Evolutionary conservation across 169 alveolate genomes (phyloP), one percentile per base, ranked within the genome.

Genomic region (Babesia divergens): DNA sequence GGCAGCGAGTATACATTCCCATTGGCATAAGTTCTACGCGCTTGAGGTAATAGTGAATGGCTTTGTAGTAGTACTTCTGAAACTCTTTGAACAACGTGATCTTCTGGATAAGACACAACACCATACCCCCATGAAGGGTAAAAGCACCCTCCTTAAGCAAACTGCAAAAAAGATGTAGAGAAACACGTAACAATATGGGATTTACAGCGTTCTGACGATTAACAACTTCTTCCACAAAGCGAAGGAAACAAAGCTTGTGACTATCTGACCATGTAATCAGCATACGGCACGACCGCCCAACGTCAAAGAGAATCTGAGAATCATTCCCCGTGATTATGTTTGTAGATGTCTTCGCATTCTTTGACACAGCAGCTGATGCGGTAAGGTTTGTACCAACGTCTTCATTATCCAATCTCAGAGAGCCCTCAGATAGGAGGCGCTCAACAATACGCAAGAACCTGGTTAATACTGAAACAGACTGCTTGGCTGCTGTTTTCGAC

Each of bases 61-160:
- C 9, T 0, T 49, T 43, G 47, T 62, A 62, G 59, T 62, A 62
- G 8, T 22, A 44, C 3, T 32, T 7, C 44, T 43, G 6, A 24
- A 29, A 46, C 0, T 62, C 59, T 46, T 62, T 62, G 24, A 46
- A 1, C 37, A 22, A 6, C 24, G 60, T 20, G 9, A 62, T 44
- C 37, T 40, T 42, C 42, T 62, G 58, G 11, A 62, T 62, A 3
- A 62, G 5, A 20, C 59, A 29, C 4, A 62, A 43, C 3, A 62
- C 59, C 60, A n/a, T 7, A 16, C 40, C 9, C 1, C 50, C 47
- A 60, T 62, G 28, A 6, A 8, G 37, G n/a, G 28, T 0, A 16
- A 62, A 22, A 1, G 72, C 72, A 5, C 59, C 59, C 13, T 62
- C 60, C 8, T 59, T 43, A 22, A 62, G 26, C 20, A 62, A 35